These are phyloP conservation scores for Phytophthora sojae DNA, from an alignment of 352 stramenopile species.

Conservation along the genomic window DNA sequence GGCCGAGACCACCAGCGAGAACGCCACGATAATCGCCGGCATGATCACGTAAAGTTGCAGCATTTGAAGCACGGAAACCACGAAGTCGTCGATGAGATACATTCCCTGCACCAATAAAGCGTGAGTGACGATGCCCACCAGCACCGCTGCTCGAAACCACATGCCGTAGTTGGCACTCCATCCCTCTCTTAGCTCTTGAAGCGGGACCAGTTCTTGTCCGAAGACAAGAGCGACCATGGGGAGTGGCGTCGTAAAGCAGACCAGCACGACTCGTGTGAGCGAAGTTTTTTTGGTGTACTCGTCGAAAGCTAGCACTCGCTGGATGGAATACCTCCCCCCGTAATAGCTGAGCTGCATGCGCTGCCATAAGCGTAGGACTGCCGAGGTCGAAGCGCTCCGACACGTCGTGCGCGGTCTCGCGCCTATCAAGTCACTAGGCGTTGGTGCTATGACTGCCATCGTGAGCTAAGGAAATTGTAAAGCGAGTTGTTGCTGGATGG, in stretches of 20 bases:
- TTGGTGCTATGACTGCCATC: constrained; percentile 2
- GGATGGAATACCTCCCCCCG: constrained; percentile 21
- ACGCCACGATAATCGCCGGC: neutral
- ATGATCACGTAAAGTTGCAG: constrained; percentile 3
- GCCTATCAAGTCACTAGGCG: neutral
- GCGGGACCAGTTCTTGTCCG: constrained; percentile 9
- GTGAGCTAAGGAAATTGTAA: neutral
- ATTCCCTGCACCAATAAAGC: constrained; percentile 4
- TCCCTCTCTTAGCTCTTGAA: constrained; percentile 7
- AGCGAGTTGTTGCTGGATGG: neutral
- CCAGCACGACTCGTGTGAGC: neutral
- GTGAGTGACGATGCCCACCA: constrained; percentile 9
- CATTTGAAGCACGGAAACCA: neutral
- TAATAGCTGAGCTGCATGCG: constrained; percentile 24
- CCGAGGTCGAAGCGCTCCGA: neutral
- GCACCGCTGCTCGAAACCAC: constrained; percentile 15
- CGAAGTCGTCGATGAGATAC: constrained; percentile 11
- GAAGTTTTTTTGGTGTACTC: constrained; percentile 14
- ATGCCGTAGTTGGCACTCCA: constrained; percentile 23
- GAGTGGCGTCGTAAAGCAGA: constrained; percentile 11
- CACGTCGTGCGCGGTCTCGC: neutral
- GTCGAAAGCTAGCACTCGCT: constrained; percentile 13
- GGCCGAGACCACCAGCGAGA: neutral
- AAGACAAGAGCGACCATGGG: constrained; percentile 11
- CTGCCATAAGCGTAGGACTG: neutral